These are phyloP conservation scores for Leccinum olivaceopallidum DNA, from an alignment of 768 basidiomycete species.

Conservation along the genomic window DNA sequence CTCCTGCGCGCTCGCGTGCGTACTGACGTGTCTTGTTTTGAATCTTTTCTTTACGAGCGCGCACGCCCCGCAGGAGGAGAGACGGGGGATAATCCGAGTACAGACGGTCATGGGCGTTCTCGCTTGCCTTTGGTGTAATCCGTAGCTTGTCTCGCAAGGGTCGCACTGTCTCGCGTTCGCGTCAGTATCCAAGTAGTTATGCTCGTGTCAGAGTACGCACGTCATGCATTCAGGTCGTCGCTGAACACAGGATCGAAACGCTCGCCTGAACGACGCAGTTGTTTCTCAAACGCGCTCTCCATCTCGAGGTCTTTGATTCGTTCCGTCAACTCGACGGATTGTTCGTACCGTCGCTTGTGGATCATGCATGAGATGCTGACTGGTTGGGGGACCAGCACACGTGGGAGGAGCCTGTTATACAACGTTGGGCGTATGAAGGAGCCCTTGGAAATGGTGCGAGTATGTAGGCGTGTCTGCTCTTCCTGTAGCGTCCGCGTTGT, in stretches of 20 bases:
- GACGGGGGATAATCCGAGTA: conserved; percentile 45
- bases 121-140: conserved; percentile 36
- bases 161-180: conserved; percentile 29
- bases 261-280: conserved; percentile 19
- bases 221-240: conserved; percentile 19
- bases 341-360: conserved; percentile 43
- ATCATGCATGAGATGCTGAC: conserved; percentile 71
- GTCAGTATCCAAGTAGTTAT: conserved; percentile 5
- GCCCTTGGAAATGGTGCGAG: conserved; percentile 72
- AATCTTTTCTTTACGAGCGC: conserved; percentile 60
- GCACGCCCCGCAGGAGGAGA: conserved; percentile 48
- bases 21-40: conserved; percentile 65
- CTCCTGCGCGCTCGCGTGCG: conserved; percentile 63
- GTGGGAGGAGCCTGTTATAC: conserved; percentile 71
- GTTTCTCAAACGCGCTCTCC: conserved; percentile 43
- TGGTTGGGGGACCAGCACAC: conserved; percentile 75
- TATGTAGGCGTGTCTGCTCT: conserved; percentile 53
- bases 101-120: conserved; percentile 44
- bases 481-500: conserved; percentile 38
- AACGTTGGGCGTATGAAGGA: conserved; percentile 62
- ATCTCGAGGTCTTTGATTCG: conserved; percentile 34
- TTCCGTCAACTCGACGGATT: conserved; percentile 33
- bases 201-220: conserved; percentile 13
- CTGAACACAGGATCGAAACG: conserved; percentile 30
- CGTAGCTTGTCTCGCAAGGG: conserved; percentile 36